Evolutionary conservation across 306 rosid species (phyloP), one percentile per base, ranked within the genome.

Genomic region (Myrica gale): DNA sequence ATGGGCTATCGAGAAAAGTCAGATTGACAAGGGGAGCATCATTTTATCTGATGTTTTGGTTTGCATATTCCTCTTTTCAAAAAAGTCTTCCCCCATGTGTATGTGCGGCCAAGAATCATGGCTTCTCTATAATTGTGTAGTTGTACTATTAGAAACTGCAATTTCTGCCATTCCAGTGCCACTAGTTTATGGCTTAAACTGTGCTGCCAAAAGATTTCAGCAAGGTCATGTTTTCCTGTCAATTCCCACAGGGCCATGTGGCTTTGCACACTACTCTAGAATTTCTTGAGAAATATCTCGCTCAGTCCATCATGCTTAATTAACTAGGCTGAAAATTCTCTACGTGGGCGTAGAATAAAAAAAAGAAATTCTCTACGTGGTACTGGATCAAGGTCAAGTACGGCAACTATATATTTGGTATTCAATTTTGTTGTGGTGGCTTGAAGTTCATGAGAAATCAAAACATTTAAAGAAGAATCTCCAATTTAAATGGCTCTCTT

Each of bases 41-140:
- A 71, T 81, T 75, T 82, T 76, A 78, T 71, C 78, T 47, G 51
- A 73, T 74, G 71, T 74, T 80, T 68, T 73, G 83, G 74, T 69
- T 58, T 69, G 61, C 46, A 78, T 66, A 78, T 78, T 76, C 75
- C 69, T 53, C 74, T 68, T 82, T 75, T 23, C 43, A 23, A 69
- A 78, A 78, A 78, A 71, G 76, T 69, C 56, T 69, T 69, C 52
- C 74, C 37, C 82, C 82, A 84, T 79, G 90, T 87, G 86, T 80
- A 80, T 76, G 89, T 81, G 82, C 74, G 81, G 78, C 83, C 89
- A 88, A 84, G 80, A 81, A 84, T 82, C 81, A 82, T 86, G 89
- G 81, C 77, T 81, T 70, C 85, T 84, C 71, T 75, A 79, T 84
- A 55, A 80, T 80, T 85, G 84, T 71, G 82, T 68, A 48, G 23